Base-by-base conservation (phyloP, 495 filamentous ascomycete species). In the Penicillium parvum region DNA sequence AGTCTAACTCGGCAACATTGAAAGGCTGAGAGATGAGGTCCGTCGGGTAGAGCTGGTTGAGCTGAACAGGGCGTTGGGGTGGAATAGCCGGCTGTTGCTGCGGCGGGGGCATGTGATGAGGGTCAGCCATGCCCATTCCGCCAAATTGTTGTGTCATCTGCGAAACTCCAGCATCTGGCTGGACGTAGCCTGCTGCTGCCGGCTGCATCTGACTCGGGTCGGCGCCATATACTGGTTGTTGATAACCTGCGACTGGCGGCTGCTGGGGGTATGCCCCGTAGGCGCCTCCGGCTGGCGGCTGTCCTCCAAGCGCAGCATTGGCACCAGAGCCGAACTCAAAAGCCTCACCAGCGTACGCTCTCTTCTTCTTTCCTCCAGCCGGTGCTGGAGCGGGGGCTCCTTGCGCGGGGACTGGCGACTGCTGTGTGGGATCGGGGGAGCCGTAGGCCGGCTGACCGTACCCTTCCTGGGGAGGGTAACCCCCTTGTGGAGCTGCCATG, bases 11-110 rank as follows among this genome's bases (percentile, higher is more conserved):
- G 22, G 86, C 78, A 36, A 90, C 88, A 63, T 96, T 90, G 68
- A 98, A 91, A 20, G 90, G 94, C 61, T 94, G 86, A 41, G 83
- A 85, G 52, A 95, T 74, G 39, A 98, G 74, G 60, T 98, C 92
- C 23, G 89, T 90, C 2, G 94, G 86, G 57, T 89, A 88, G 44
- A 98, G 82, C 61, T 87, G 86, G 59, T 97, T 98, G 57, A 96
- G 72, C 25, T 74, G 69, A 23, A 75, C 64, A 26, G 78, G 68
- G 53, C 77, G 63, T 41, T 72, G 75, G 45, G 73, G 72, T 38
- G 72, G 75, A 39, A 69, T 65, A 47, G 74, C 67, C 17, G 68
- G 66, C 53, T 74, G 32, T 5, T 32, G 64, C 16, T 61, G 71
- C 60, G 71, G 68, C 54, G 79, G 80, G 52, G 75, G 76, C 52